Conservation (phyloP, 495 filamentous ascomycete genomes). For the Haplographium delicatum region DNA sequence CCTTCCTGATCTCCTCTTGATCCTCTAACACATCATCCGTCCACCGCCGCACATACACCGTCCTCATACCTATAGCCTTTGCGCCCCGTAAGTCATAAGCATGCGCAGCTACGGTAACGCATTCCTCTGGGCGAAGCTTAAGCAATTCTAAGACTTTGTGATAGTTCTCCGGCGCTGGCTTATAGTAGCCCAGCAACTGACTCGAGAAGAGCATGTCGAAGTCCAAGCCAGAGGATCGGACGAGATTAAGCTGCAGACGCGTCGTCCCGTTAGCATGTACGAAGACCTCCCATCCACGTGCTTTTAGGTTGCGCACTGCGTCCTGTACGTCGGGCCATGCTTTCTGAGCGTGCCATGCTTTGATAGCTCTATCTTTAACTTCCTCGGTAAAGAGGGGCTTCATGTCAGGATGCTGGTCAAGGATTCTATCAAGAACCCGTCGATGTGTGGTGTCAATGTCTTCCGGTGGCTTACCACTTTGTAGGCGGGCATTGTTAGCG, state of each 20-base stretch:
- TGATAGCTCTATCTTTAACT: conserved; percentile 11
- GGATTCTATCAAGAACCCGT: conserved; percentile 31
- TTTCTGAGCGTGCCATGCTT: conserved; percentile 40
- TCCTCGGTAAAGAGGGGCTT: conserved; percentile 21
- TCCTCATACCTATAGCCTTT: conserved; percentile 40
- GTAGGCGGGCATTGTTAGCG: conserved; percentile 34
- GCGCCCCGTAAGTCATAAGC: conserved; percentile 48
- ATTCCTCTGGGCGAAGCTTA: conserved; percentile 38
- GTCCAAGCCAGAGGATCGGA: conserved; percentile 38
- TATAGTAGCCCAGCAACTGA: conserved; percentile 42
- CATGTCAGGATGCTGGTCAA: conserved; percentile 26
- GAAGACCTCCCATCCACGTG: conserved; percentile 28
- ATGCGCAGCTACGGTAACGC: conserved; percentile 50
- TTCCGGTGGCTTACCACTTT: conserved; percentile 32
- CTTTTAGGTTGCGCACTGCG: conserved; percentile 21
- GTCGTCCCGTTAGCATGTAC: conserved; percentile 53
- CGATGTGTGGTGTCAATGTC: conserved; percentile 45
- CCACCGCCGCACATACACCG: conserved; percentile 47
- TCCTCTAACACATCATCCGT: conserved; percentile 50
- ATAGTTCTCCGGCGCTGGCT: conserved; percentile 42
- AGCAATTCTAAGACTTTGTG: conserved; percentile 39
- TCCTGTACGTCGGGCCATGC: conserved; percentile 43
- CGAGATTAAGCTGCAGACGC: conserved; percentile 48
- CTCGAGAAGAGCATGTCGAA: conserved; percentile 52
- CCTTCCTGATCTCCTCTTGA: conserved; percentile 35